A percentile compares a stretch with the other conserved stretches of the same genome.
Conservation (phyloP, 495 filamentous ascomycete species). For the Xylaria grammica region DNA sequence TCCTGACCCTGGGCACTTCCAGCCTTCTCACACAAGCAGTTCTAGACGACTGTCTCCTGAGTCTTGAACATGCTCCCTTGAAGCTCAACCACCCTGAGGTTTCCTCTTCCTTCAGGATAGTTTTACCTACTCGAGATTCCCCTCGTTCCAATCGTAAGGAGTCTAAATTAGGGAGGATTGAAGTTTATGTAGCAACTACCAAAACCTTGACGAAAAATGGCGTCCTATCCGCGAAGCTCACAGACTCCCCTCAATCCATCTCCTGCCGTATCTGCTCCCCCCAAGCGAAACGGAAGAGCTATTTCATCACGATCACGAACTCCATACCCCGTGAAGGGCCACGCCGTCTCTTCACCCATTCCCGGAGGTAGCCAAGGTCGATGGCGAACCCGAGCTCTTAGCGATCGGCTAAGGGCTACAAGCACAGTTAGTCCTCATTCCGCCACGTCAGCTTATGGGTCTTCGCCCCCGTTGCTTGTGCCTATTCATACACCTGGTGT, state of each 20-base stretch:
- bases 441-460: slow-evolving; percentile 17
- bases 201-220: background rate
- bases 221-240: slow-evolving; percentile 3
- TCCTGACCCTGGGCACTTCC: background rate
- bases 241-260: background rate
- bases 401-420: slow-evolving; percentile 16
- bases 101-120: background rate
- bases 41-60: background rate
- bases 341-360: slow-evolving; percentile 28
- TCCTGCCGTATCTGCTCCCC: slow-evolving; percentile 2
- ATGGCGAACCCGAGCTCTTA: slow-evolving; percentile 24
- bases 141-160: background rate
- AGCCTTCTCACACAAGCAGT: background rate
- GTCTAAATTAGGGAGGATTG: background rate
- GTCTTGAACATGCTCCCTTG: background rate
- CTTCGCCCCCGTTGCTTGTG: slow-evolving; percentile 35
- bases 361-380: slow-evolving; percentile 6
- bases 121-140: background rate
- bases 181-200: background rate
- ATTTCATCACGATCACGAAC: slow-evolving; percentile 17
- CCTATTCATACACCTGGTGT: slow-evolving; percentile 31
- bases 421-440: slow-evolving; percentile 15
- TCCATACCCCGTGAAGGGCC: slow-evolving; percentile 11
- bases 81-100: background rate
- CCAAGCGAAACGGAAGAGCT: background rate